These are phyloP conservation scores for Epichloe baconii DNA, from an alignment of 2,329 filamentous ascomycete genomes.

Conservation along the genomic window DNA sequence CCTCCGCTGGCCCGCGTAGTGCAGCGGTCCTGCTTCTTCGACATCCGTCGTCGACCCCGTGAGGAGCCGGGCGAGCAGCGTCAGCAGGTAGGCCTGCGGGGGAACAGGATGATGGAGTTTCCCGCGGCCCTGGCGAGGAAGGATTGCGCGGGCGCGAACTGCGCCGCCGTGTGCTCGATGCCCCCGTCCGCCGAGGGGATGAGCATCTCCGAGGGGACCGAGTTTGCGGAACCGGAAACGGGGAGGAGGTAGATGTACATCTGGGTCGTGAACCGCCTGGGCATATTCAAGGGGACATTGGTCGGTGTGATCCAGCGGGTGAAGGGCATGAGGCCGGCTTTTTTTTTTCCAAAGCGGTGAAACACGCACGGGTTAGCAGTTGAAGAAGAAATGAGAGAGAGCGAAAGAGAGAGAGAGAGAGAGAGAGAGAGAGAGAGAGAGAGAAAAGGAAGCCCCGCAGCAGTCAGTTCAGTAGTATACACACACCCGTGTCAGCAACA, in stretches of 20 bases:
- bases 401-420: not conserved
- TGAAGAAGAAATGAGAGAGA: not conserved
- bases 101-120: slow-evolving; percentile 71
- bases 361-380: not conserved
- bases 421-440: not conserved
- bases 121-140: slow-evolving; percentile 55
- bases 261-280: slow-evolving; percentile 76
- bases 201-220: slow-evolving; percentile 34
- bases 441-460: not conserved
- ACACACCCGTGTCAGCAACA: slow-evolving; percentile 50
- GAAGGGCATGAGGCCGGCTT: slow-evolving; percentile 62
- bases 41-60: slow-evolving; percentile 14
- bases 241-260: slow-evolving; percentile 91
- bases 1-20: slow-evolving; percentile 36
- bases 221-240: slow-evolving; percentile 20
- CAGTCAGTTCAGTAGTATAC: slow-evolving; percentile 8
- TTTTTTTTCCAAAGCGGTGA: no score
- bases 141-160: slow-evolving; percentile 54
- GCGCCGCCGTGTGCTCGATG: slow-evolving; percentile 55
- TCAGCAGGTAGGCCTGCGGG: slow-evolving; percentile 68
- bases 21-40: slow-evolving; percentile 1
- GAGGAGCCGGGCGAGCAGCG: slow-evolving; percentile 43
- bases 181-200: slow-evolving; percentile 62
- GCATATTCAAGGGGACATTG: slow-evolving; percentile 32
- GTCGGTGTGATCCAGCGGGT: slow-evolving; percentile 84